These are phyloP conservation scores for Penicillium coffeae DNA, from an alignment of 495 filamentous ascomycete species.

Conservation along the genomic window DNA sequence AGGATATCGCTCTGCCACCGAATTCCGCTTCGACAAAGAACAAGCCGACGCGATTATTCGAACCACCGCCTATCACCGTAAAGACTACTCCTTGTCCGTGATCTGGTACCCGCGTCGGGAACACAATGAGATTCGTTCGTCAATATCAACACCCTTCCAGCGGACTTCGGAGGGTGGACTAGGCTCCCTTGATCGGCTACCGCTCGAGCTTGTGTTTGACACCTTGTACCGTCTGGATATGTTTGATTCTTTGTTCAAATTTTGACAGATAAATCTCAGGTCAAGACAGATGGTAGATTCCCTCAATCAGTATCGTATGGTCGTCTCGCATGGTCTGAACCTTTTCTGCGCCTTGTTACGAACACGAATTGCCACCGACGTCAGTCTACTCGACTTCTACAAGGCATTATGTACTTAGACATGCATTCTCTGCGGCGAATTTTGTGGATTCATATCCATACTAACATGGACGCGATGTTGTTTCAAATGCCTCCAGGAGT, in stretches of 20 bases:
- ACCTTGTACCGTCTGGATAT: conserved; percentile 33
- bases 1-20: conserved; percentile 17
- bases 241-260: conserved; percentile 32
- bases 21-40: conserved; percentile 20
- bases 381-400: conserved; percentile 34
- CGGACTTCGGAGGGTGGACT: conserved; percentile 23
- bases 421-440: conserved; percentile 31
- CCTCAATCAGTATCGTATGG: conserved; percentile 29
- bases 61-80: conserved; percentile 32
- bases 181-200: conserved; percentile 30
- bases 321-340: conserved; percentile 32
- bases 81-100: conserved; percentile 28
- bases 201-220: conserved; percentile 34
- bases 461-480: conserved; percentile 34
- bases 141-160: conserved; percentile 6
- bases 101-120: conserved; percentile 26
- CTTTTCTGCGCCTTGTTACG: conserved; percentile 38
- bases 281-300: conserved; percentile 33
- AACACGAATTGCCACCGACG: conserved; percentile 22
- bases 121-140: background rate
- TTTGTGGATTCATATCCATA: conserved; percentile 33
- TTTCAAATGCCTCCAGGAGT: conserved; percentile 26
- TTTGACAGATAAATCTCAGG: conserved; percentile 35
- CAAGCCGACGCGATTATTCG: conserved; percentile 24
- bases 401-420: conserved; percentile 30